Percentiles rank a stretch among this genome's conserved stretches.
These are phyloP conservation scores for Petunia secreta DNA, from an alignment of 257 asterid genomes.

Conservation along the genomic window DNA sequence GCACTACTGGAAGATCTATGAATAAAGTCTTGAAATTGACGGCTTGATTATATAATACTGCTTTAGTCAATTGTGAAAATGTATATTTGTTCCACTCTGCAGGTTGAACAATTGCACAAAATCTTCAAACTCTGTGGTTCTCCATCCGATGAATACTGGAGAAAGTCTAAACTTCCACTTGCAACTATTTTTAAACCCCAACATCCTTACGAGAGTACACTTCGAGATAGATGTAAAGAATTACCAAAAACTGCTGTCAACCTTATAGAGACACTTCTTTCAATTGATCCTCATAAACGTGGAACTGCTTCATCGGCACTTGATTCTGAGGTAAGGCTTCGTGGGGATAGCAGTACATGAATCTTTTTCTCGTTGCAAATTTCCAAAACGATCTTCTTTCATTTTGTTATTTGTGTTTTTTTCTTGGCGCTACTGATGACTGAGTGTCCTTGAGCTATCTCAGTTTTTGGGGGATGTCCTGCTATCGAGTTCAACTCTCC, in stretches of 20 bases:
- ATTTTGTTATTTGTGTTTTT: conserved; percentile 22
- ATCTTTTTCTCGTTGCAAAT: conserved; percentile 4
- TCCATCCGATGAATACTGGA: conserved; percentile 85
- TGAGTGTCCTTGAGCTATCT: background rate
- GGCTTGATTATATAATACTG: background rate
- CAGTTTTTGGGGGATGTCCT: background rate
- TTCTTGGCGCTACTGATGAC: background rate
- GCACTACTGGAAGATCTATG: conserved; percentile 1
- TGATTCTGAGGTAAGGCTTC: conserved; percentile 56
- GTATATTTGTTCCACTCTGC: conserved; percentile 12
- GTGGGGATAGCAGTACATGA: background rate
- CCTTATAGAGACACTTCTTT: conserved; percentile 69
- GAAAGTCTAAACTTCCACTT: conserved; percentile 65
- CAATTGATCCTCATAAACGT: conserved; percentile 71
- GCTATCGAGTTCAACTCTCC: background rate
- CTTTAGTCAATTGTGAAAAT: background rate
- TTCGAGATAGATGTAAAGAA: conserved; percentile 79
- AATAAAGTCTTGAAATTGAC: background rate
- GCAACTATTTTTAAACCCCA: conserved; percentile 92
- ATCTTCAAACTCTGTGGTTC: conserved; percentile 92
- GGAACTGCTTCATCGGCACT: conserved; percentile 78
- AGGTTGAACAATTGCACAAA: conserved; percentile 96
- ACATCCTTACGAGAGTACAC: conserved; percentile 72
- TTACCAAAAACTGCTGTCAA: conserved; percentile 72
- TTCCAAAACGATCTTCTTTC: conserved; percentile 49